These are phyloP conservation scores for Remersonia thermophila DNA, from an alignment of 2,329 filamentous ascomycete genomes.

Conservation along the genomic window DNA sequence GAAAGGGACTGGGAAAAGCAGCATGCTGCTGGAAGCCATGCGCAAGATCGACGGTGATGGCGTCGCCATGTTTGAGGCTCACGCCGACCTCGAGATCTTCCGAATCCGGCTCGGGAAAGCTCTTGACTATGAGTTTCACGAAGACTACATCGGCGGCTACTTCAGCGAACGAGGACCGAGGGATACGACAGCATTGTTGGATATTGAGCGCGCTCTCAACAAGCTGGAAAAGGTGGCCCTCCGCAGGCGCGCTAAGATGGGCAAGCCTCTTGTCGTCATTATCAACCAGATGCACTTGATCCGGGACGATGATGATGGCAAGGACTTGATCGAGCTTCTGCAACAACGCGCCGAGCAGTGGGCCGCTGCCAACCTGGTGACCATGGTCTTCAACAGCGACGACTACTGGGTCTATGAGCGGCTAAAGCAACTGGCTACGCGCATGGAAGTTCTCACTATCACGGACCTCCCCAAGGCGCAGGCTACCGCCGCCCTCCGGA, in stretches of 20 bases:
- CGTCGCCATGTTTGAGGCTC: constrained; percentile 90
- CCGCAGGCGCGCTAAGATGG: constrained; percentile 46
- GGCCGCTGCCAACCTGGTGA: constrained; percentile 84
- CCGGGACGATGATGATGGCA: constrained; percentile 83
- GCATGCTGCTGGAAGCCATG: constrained; percentile 94
- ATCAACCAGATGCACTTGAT: constrained; percentile 90
- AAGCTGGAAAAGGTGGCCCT: constrained; percentile 95
- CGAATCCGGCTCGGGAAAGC: constrained; percentile 85
- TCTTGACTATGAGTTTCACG: constrained; percentile 91
- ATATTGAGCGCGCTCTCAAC: constrained; percentile 94
- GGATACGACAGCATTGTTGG: constrained; percentile 81
- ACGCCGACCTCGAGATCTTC: constrained; percentile 90
- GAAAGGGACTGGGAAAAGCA: constrained; percentile 93
- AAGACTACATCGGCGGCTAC: constrained; percentile 93
- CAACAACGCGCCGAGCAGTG: constrained; percentile 94
- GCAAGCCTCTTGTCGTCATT: constrained; percentile 73
- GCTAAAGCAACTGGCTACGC: constrained; percentile 79
- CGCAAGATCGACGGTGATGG: constrained; percentile 79
- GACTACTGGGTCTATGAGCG: constrained; percentile 98
- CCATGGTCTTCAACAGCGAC: constrained; percentile 88
- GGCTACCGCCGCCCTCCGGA: constrained; percentile 63
- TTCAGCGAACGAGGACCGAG: constrained; percentile 90
- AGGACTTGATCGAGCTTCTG: constrained; percentile 82
- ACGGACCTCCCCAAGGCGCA: constrained; percentile 67
- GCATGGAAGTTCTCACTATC: constrained; percentile 88